Evolutionary conservation across 495 filamentous ascomycete genomes (phyloP).

Genomic region (Daldinia decipiens): DNA sequence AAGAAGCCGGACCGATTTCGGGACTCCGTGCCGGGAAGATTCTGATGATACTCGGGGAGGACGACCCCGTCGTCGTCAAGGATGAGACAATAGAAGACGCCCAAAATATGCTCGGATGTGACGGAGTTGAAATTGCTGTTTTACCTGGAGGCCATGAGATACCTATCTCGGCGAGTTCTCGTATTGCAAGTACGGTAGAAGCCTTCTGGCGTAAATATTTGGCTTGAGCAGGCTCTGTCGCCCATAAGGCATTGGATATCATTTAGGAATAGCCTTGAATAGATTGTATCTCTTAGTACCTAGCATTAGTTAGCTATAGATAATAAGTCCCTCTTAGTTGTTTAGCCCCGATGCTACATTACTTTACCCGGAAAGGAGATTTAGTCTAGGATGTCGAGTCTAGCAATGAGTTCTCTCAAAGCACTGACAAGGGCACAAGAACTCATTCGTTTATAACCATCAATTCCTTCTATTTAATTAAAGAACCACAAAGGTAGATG

Average conservation of each 20-base stretch:
- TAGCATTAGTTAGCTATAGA: background rate
- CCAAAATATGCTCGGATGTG: constrained; percentile 52
- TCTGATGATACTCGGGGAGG: constrained; percentile 61
- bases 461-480: background rate
- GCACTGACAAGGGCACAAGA: background rate
- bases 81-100: constrained; percentile 65
- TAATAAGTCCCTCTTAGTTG: background rate
- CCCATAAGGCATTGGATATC: background rate
- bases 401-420: background rate
- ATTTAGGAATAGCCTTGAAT: background rate
- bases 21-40: constrained; percentile 61
- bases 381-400: background rate
- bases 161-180: constrained; percentile 53
- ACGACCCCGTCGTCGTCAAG: constrained; percentile 64
- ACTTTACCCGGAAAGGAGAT: background rate
- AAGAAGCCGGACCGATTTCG: constrained; percentile 16
- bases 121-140: constrained; percentile 57
- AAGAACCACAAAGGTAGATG: background rate
- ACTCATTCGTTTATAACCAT: too few species aligned
- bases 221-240: background rate
- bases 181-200: constrained; percentile 54
- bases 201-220: constrained; percentile 50
- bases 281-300: background rate
- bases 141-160: constrained; percentile 64
- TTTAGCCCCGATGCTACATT: too few species aligned